Evolutionary conservation across 495 filamentous ascomycete species (phyloP), one percentile per base, ranked within the genome.

Genomic region (Talaromyces borbonicus): DNA sequence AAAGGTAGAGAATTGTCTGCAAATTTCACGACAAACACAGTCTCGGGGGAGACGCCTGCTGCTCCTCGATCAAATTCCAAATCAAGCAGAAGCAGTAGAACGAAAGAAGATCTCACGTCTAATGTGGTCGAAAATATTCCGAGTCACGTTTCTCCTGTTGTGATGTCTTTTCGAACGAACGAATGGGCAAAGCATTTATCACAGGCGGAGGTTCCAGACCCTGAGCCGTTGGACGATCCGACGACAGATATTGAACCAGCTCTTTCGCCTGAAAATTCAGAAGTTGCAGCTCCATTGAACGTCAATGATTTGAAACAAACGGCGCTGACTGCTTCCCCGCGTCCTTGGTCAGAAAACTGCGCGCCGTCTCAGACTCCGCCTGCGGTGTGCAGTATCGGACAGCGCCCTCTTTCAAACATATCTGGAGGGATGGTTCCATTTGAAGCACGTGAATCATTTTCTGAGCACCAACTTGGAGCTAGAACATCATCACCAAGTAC

Each of bases 111-210:
- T 36, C 42, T 72, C 26, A 54, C 68, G 18, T 49, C 47, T 19
- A 56, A 60, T 22, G 62, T 61, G 1, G 58, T 72, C 30, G 57
- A 68, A n/a, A 43, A 51, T 5, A 53, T 72, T 31, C 66, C 68
- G 8, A 57, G 57, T 15, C 67, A 65, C 31, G 62, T 62, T 23
- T 90, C 90, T 1, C 81, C 72, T 43, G 71, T 95, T 8, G 79
- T 87, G 0, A 69, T 84, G 56, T 84, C 81, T 0, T 96, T 92
- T 54, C 78, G 90, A 37, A 96, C 89, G 4, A 94, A 95, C 52
- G 90, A 97, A 66, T 97, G 90, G 90, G 88, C 90, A 0, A 95
- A 95, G 56, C 87, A 95, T 61, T 66, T 94, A 15, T 77, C 80
- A 23, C 63, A 72, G 32, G 90, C 90, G 4, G 90, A 95, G 14